Evolutionary conservation across 306 rosid genomes (phyloP), one percentile per base, ranked within the genome.

Genomic region (Echinosophora koreensis): DNA sequence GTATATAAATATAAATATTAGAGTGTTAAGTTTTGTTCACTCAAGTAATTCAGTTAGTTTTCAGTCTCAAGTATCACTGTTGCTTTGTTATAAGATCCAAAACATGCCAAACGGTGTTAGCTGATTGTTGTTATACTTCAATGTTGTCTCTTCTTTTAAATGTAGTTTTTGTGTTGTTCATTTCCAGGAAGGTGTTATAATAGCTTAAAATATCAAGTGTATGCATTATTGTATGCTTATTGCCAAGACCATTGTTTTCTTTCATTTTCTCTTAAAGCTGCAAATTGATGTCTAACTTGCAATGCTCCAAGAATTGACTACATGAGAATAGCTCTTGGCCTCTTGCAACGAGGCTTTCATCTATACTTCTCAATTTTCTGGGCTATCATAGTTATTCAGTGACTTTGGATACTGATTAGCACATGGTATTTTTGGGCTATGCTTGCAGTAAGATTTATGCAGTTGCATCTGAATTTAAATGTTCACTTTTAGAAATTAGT

Each of bases 41-140:
- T 39, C 44, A 39, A 39, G 9, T 9, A 39, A 39, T 39, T 1
- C 44, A 39, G 9, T 39, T 39, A 39, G 6, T 39, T 39, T 39
- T 39, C 44, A 39, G 9, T 39, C 9, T 39, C n/a, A n/a, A n/a
- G n/a, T 38, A 3, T 39, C 52, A 58, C 27, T 37, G 1, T 30
- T 62, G 30, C 13, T 34, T 47, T 55, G 38, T 42, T 67, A 37
- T 41, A 57, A n/a, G 65, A 78, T 65, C 68, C 28, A 44, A 42
- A 78, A 44, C 64, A 52, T 60, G 42, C 54, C 22, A 50, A 79
- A 79, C 55, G 37, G 42, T 61, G 51, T 68, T 78, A 67, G 59
- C 62, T 9, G 39, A 35, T 30, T 49, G 30, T 72, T 39, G 5
- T 22, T 80, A 2, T n/a, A 41, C 68, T 60, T 66, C 15, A 16